Evolutionary conservation across 345 rosid species (phyloP).

Genomic region (Citropsis articulata): DNA sequence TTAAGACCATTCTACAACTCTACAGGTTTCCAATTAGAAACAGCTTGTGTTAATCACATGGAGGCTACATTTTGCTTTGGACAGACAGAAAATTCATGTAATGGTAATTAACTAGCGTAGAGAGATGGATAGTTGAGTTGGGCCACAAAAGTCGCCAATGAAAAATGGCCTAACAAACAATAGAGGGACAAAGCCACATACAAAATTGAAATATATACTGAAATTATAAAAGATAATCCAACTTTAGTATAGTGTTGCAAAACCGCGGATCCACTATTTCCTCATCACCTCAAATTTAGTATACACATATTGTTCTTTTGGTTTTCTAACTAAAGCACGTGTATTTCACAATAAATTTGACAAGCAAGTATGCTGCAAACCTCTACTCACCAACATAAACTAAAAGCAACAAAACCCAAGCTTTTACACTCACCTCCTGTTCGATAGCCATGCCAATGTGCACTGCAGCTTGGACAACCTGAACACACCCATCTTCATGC

Average conservation of each 20-base stretch:
- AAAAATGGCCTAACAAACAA: not conserved
- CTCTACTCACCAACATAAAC: not conserved
- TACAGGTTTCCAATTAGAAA: not conserved
- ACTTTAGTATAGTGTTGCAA: not conserved
- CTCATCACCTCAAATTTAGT: not conserved
- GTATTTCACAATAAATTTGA: not conserved
- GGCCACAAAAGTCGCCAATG: not conserved
- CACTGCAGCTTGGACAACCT: constrained; percentile 83
- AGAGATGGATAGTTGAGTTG: not conserved
- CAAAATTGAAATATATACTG: not conserved
- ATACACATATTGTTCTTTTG: not conserved
- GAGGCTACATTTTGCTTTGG: not conserved
- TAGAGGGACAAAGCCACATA: not conserved
- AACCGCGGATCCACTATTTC: not conserved
- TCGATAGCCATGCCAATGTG: constrained; percentile 84
- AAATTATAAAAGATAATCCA: not conserved
- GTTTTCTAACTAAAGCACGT: not conserved
- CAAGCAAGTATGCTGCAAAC: not conserved
- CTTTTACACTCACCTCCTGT: constrained; percentile 60
- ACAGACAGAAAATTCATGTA: not conserved
- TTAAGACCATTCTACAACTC: not conserved
- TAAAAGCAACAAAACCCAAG: not conserved
- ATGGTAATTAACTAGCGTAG: not conserved
- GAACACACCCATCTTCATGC: constrained; percentile 64
- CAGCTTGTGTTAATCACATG: not conserved